phyloP scores from a whole-genome alignment of 331 rosid species.

The Stylosanthes scabra region DNA sequence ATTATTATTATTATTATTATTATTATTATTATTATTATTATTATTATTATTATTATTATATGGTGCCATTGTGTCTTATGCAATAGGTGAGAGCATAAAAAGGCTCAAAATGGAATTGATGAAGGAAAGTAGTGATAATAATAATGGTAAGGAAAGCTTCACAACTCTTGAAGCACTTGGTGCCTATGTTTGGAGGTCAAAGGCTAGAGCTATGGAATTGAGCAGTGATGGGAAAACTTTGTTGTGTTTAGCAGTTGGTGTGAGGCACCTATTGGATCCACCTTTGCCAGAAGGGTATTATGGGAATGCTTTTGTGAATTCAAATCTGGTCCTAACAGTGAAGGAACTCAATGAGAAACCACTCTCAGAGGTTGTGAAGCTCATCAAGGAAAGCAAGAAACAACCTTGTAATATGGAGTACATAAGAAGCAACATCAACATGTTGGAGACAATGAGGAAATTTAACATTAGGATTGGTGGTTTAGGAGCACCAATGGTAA shows the following conservation, averaged over 20 bases:
- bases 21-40: not conserved
- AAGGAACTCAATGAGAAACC: constrained; percentile 54
- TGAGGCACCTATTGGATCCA: constrained; percentile 49
- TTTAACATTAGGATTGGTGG: constrained; percentile 37
- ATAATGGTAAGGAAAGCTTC: constrained; percentile 26
- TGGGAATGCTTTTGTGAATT: constrained; percentile 59
- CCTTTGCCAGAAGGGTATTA: constrained; percentile 62
- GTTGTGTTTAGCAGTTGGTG: constrained; percentile 48
- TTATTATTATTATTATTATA: too few species aligned
- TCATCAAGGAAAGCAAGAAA: constrained; percentile 52
- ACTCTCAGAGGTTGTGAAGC: constrained; percentile 48
- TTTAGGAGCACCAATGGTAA: constrained; percentile 42
- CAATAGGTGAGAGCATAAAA: constrained; percentile 37
- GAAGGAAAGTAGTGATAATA: constrained; percentile 10
- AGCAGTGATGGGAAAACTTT: constrained; percentile 47
- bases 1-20: too few species aligned
- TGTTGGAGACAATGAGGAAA: constrained; percentile 38
- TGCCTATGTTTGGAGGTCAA: constrained; percentile 64
- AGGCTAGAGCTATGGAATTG: constrained; percentile 51
- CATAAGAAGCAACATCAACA: constrained; percentile 35
- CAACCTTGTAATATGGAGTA: constrained; percentile 33
- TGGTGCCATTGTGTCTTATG: too few species aligned
- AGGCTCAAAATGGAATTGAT: constrained; percentile 49
- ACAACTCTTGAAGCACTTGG: constrained; percentile 60
- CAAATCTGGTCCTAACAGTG: constrained; percentile 40